Base-by-base conservation (phyloP, 805 yeast genomes). In the Monosporozyma servazzii region DNA sequence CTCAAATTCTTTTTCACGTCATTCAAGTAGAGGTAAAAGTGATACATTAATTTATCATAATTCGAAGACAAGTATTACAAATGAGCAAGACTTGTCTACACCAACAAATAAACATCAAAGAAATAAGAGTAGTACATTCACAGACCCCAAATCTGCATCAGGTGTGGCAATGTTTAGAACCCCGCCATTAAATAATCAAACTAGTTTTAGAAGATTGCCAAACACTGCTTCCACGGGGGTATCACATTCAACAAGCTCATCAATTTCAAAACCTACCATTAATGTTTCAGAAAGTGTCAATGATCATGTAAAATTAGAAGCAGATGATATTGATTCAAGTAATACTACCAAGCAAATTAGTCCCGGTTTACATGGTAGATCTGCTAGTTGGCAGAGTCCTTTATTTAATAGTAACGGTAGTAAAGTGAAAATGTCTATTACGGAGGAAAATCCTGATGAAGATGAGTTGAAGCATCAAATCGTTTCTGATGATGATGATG, bases 11-110 rank as follows among this genome's bases (percentile, higher is more conserved):
- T 41, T 10, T 23, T 8, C 23, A 17, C 41, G 23, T 8, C 39
- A 36, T 36, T 8, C 50, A n/a, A 42, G 60, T 10, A 62, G 60
- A 51, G 68, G 67, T 39, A 58, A 56, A 47, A 65, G 69, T 54
- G 69, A 65, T 48, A 59, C 62, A 39, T 54, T 60, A 5, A 20
- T 63, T 3, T 59, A 59, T 39, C 48, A 50, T 20, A 37, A n/a
- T 23, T 31, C 39, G 2, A 20, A 21, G 5, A 5, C 40, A 11
- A 2, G 17, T 18, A 30, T 37, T 5, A 30, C 3, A 10, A 17
- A 46, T 5, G 18, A 31, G n/a, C 25, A 25, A 33, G 36, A 30
- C n/a, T 29, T 40, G 13, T 20, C 41, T 3, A 45, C 48, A 20
- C 48, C 48, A 23, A 33, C 8, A 15, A 33, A 21, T 36, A 37